Conservation (phyloP, 129 eudicot species). For the Scalesia atractyloides region DNA sequence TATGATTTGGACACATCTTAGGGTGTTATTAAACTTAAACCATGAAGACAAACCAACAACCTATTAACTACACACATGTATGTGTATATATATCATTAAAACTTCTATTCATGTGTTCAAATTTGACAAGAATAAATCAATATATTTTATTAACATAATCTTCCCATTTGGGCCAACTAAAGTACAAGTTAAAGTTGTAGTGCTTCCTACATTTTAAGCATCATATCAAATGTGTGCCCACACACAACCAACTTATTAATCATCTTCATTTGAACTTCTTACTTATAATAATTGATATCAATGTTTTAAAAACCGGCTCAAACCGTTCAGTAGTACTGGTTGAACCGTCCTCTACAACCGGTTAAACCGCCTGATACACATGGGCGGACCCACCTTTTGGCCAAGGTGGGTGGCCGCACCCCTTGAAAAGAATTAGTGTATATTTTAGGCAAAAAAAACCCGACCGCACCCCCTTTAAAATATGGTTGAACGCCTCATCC, state of each 20-base stretch:
- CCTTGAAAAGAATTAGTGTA: too few species aligned
- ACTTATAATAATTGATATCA: neutral
- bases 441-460: too few species aligned
- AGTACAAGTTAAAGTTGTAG: slow-evolving; percentile 3
- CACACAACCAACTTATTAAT: neutral
- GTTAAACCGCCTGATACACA: too few species aligned
- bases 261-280: neutral
- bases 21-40: neutral
- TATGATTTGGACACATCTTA: neutral
- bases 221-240: slow-evolving; percentile 5
- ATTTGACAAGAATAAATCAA: neutral
- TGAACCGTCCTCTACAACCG: too few species aligned
- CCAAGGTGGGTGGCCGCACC: too few species aligned
- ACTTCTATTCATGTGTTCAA: too few species aligned
- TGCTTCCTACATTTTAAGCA: neutral
- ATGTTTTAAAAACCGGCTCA: too few species aligned
- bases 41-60: neutral
- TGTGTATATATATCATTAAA: neutral
- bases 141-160: neutral
- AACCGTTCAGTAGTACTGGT: too few species aligned
- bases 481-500: too few species aligned
- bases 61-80: neutral
- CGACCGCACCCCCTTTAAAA: too few species aligned
- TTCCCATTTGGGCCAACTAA: neutral
- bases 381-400: too few species aligned